These are phyloP conservation scores for Zygotorulaspora danielsina DNA, from an alignment of 805 yeast genomes.

Conservation along the genomic window DNA sequence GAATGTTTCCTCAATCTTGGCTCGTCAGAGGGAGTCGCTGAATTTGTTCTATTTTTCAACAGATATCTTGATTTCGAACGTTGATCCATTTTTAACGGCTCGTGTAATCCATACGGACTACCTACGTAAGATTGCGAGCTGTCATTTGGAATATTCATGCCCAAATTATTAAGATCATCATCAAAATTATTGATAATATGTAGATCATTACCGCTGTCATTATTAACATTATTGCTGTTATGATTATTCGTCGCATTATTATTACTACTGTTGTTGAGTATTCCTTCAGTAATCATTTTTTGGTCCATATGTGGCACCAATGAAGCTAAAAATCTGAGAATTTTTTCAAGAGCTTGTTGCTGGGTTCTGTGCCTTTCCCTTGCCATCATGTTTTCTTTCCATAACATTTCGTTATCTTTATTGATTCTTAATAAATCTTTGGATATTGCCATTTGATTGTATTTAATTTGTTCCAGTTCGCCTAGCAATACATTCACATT, in stretches of 20 bases:
- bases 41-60: conserved; percentile 26
- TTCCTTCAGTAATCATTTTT: conserved; percentile 29
- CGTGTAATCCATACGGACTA: background rate
- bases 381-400: conserved; percentile 83
- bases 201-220: background rate
- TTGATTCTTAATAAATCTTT: conserved; percentile 81
- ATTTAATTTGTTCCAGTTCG: conserved; percentile 72
- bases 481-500: conserved; percentile 41
- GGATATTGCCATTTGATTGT: conserved; percentile 73
- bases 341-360: conserved; percentile 81
- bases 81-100: conserved; percentile 1
- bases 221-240: background rate
- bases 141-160: conserved; percentile 1
- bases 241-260: background rate
- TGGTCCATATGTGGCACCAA: conserved; percentile 39
- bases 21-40: conserved; percentile 8
- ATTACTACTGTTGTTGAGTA: conserved; percentile 9
- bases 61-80: conserved; percentile 14
- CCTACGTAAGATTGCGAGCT: background rate
- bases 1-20: background rate
- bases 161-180: background rate
- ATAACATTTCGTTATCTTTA: conserved; percentile 81
- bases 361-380: conserved; percentile 84
- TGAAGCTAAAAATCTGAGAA: conserved; percentile 79
- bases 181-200: background rate